Base-by-base conservation (phyloP, 2,329 filamentous ascomycete genomes). In the Ophiosphaerella korrae region DNA sequence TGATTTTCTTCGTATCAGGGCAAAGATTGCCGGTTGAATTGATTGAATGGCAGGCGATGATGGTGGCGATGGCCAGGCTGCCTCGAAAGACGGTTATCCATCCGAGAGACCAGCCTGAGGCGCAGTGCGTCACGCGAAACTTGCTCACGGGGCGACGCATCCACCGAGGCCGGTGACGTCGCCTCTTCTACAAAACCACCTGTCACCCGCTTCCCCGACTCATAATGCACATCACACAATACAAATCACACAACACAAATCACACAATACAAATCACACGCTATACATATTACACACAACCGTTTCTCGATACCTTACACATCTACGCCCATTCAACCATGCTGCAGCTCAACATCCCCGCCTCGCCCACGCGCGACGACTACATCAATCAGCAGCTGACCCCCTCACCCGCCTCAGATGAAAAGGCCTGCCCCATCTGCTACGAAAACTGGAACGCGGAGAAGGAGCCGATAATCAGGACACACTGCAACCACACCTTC, bases 401-500 rank as follows among this genome's bases (percentile, higher is more conserved):
- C n/a, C 39, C 39, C 24, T 49, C 46, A 14, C 32, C 39, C 18
- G 23, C 21, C 23, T 36, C 39, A 7, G 38, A 42, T 32, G 45
- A 42, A 23, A 34, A 42, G 33, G 40, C 44, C 14, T 52, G 50
- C 29, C 41, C 45, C 11, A 52, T 52, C 11, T 48, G 44, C 36
- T 48, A 44, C 23, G 35, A 40, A 9, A 14, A 36, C 35, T 52
- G 45, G 38, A 32, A 42, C 12, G 45, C 35, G 29, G 23, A 23
- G 13, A 46, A 38, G 13, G 48, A 51, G 24, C 16, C 21, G 7
- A 41, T 43, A 14, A 52, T 52, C 9, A 31, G 35, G 13, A 44
- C 42, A 12, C 50, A 52, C 31, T 52, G 45, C 45, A 45, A 45
- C 29, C 50, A 48, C 37, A 34, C 37, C 5, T 52, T 48, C 32